These are phyloP conservation scores for Erucastrum elatum DNA, from an alignment of 345 rosid genomes.

Conservation along the genomic window DNA sequence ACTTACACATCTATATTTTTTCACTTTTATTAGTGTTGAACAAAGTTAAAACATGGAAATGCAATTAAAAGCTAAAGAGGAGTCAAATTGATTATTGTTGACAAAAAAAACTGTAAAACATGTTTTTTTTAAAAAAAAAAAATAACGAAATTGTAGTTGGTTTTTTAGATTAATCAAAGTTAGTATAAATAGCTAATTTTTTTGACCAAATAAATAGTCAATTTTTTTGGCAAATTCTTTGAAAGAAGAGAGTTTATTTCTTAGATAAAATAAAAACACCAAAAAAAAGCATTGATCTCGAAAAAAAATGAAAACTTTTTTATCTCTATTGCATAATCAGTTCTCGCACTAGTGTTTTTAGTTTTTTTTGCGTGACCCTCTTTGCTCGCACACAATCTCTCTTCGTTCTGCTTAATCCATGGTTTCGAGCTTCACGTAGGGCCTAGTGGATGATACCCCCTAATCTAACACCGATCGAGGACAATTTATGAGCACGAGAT, in stretches of 20 bases:
- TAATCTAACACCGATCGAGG: conserved; percentile 32
- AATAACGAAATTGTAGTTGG: neutral
- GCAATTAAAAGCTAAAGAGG: neutral
- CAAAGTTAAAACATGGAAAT: too few species aligned
- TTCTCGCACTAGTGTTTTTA: neutral
- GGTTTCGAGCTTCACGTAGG: conserved; percentile 30
- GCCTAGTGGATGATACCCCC: conserved; percentile 38
- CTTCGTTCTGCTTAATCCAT: neutral
- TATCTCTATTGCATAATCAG: neutral
- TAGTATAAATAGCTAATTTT: neutral
- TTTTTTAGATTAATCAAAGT: neutral
- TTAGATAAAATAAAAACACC: neutral
- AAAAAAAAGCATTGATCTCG: neutral
- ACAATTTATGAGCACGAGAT: conserved; percentile 84
- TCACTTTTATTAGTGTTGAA: too few species aligned
- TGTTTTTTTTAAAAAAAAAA: too few species aligned
- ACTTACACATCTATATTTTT: too few species aligned
- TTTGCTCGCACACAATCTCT: neutral
- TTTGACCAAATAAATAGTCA: too few species aligned
- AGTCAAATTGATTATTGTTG: too few species aligned
- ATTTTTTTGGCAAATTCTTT: neutral
- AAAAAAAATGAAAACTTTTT: neutral
- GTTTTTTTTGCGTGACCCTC: neutral
- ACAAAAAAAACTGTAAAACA: neutral
- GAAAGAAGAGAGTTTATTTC: neutral